Percentiles rank a stretch among this genome's conserved stretches.
These are phyloP conservation scores for Mycosarcoma maydis DNA, from an alignment of 1,284 basidiomycete species.

Conservation along the genomic window DNA sequence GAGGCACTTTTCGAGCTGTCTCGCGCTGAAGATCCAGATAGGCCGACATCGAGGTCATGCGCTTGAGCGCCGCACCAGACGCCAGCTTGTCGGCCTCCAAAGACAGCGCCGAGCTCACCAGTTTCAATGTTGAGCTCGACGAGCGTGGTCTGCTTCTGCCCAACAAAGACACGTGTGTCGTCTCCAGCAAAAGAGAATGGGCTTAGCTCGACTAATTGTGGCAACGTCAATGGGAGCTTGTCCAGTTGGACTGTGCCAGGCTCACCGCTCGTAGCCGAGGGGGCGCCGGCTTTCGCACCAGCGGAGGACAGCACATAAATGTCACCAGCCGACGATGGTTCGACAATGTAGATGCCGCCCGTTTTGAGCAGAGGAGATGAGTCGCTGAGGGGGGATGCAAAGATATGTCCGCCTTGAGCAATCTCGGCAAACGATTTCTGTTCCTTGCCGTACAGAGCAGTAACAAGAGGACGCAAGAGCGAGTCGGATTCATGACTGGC, in stretches of 20 bases:
- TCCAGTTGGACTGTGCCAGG: slow-evolving; percentile 68
- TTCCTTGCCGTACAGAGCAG: slow-evolving; percentile 52
- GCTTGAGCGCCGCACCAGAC: slow-evolving; percentile 45
- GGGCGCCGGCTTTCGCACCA: slow-evolving; percentile 5
- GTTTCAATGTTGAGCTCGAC: slow-evolving; percentile 83
- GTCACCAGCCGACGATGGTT: slow-evolving; percentile 83
- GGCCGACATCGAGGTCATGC: slow-evolving; percentile 16
- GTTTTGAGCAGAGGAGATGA: slow-evolving; percentile 69
- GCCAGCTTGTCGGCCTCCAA: slow-evolving; percentile 69
- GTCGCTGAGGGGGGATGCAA: slow-evolving; percentile 27
- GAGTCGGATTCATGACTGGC: slow-evolving; percentile 42
- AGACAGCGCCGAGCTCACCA: slow-evolving; percentile 79
- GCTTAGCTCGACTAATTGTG: slow-evolving; percentile 85
- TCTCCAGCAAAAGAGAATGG: slow-evolving; percentile 81
- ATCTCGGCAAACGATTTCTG: slow-evolving; percentile 58
- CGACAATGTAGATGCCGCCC: slow-evolving; percentile 85
- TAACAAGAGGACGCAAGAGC: slow-evolving; percentile 53
- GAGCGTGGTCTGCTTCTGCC: slow-evolving; percentile 83
- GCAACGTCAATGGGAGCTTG: slow-evolving; percentile 83
- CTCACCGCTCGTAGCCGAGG: slow-evolving; percentile 12
- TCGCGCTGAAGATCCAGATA: background rate
- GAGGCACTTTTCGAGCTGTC: background rate
- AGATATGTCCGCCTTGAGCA: slow-evolving; percentile 31
- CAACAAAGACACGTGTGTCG: slow-evolving; percentile 80
- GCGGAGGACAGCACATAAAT: slow-evolving; percentile 79